phyloP scores from a whole-genome alignment of 1,284 basidiomycete species.

The Boletus semigastroideus region DNA sequence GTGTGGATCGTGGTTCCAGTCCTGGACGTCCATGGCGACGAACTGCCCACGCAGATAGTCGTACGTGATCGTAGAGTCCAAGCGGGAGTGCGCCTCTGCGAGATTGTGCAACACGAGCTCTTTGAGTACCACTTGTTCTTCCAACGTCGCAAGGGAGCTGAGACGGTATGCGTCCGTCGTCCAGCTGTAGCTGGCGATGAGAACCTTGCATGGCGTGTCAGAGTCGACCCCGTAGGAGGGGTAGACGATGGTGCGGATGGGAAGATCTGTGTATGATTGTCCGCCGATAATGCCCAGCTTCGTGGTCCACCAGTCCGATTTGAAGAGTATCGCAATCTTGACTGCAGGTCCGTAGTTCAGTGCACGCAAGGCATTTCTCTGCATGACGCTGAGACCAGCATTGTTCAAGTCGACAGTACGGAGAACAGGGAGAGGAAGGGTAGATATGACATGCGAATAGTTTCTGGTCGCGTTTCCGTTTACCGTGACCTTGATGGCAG shows the following conservation, averaged over 20 bases:
- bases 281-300: constrained; percentile 29
- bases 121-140: not conserved
- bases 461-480: not conserved
- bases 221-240: constrained; percentile 37
- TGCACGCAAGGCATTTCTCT: constrained; percentile 18
- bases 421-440: constrained; percentile 14
- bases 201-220: constrained; percentile 9
- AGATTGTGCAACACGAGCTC: constrained; percentile 19
- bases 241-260: constrained; percentile 38
- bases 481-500: constrained; percentile 1
- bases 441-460: constrained; percentile 21
- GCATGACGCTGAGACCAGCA: constrained; percentile 12
- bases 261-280: constrained; percentile 38
- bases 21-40: constrained; percentile 11
- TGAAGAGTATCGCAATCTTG: constrained; percentile 38
- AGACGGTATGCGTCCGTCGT: not conserved
- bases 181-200: constrained; percentile 8
- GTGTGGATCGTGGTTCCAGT: constrained; percentile 11
- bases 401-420: constrained; percentile 9
- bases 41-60: constrained; percentile 3
- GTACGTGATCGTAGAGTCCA: not conserved
- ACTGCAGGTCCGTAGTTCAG: constrained; percentile 7
- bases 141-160: not conserved
- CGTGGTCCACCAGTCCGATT: constrained; percentile 38
- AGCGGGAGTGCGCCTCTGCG: constrained; percentile 10